phyloP scores from a whole-genome alignment of 2,329 filamentous ascomycete genomes.

The Lasiodiplodia sp. region DNA sequence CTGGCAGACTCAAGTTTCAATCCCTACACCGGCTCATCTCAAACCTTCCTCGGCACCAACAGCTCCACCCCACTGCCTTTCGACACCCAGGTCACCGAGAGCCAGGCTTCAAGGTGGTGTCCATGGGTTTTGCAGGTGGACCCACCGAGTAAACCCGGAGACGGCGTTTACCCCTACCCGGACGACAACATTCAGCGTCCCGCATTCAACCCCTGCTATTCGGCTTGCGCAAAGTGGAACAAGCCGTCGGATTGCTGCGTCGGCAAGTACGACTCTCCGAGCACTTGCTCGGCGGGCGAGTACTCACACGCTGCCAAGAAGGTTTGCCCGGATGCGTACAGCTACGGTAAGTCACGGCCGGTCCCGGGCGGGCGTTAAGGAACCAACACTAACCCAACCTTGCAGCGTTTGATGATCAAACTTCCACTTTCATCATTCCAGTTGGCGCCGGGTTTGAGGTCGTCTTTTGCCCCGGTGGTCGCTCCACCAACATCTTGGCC shows the following conservation, averaged over 20 bases:
- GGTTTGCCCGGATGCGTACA: slow-evolving; percentile 85
- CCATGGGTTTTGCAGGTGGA: slow-evolving; percentile 78
- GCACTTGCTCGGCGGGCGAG: slow-evolving; percentile 69
- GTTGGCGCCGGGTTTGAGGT: slow-evolving; percentile 79
- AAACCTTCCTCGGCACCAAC: slow-evolving; percentile 66
- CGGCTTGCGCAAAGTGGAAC: slow-evolving; percentile 75
- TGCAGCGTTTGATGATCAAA: slow-evolving; percentile 63
- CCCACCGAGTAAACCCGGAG: slow-evolving; percentile 72
- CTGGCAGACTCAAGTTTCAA: slow-evolving; percentile 55
- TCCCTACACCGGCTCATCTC: slow-evolving; percentile 58
- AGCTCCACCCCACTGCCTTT: slow-evolving; percentile 71
- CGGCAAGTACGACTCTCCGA: slow-evolving; percentile 69
- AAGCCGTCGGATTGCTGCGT: slow-evolving; percentile 76
- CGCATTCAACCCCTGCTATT: slow-evolving; percentile 78
- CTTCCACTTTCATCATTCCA: slow-evolving; percentile 64
- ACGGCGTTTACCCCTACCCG: slow-evolving; percentile 81
- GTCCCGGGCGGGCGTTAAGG: neutral
- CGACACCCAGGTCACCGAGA: slow-evolving; percentile 65
- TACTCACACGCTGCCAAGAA: slow-evolving; percentile 75
- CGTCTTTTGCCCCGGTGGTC: slow-evolving; percentile 73
- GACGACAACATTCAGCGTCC: slow-evolving; percentile 76
- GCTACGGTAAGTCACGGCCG: slow-evolving; percentile 68
- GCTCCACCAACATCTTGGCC: slow-evolving; percentile 57
- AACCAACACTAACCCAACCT: neutral
- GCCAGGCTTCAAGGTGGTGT: slow-evolving; percentile 73